Percentiles rank a stretch among this genome's conserved stretches.
These are phyloP conservation scores for Thelephora aurantiotincta DNA, from an alignment of 768 basidiomycete species.

Conservation along the genomic window DNA sequence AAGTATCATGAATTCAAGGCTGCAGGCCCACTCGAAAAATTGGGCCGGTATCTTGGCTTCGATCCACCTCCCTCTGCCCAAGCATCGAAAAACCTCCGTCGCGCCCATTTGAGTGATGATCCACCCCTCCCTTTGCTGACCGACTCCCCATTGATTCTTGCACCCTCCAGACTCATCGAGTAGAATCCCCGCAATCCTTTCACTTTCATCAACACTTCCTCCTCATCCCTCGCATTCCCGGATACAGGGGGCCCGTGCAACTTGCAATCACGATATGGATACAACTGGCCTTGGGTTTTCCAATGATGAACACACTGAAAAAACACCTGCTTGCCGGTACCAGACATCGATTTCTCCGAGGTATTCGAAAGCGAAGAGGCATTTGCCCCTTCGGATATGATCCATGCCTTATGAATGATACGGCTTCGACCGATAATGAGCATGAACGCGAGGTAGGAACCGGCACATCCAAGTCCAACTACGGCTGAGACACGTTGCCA, in stretches of 20 bases:
- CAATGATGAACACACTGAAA: slow-evolving; percentile 11
- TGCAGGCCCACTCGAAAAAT: background rate
- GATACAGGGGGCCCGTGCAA: slow-evolving; percentile 1
- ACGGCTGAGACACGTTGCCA: slow-evolving; percentile 12
- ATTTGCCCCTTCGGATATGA: slow-evolving; percentile 7
- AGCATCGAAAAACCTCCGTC: background rate
- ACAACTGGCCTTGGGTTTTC: slow-evolving; percentile 8
- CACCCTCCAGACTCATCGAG: slow-evolving; percentile 7
- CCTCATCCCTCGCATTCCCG: slow-evolving; percentile 4
- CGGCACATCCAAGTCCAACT: slow-evolving; percentile 7
- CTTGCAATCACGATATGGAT: slow-evolving; percentile 6
- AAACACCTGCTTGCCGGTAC: slow-evolving; percentile 7
- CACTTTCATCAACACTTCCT: slow-evolving; percentile 9
- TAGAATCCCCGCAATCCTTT: slow-evolving; percentile 8
- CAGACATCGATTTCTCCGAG: background rate
- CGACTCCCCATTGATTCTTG: slow-evolving; percentile 9
- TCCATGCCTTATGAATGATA: slow-evolving; percentile 10
- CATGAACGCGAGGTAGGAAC: slow-evolving; percentile 9
- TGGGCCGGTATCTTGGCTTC: background rate
- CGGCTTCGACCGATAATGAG: slow-evolving; percentile 12
- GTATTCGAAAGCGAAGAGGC: background rate
- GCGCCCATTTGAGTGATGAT: background rate
- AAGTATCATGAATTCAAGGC: background rate
- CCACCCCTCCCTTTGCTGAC: slow-evolving; percentile 4
- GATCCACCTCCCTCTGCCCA: slow-evolving; percentile 7